Conservation (phyloP, 1,284 basidiomycete species). For the Ustilago cynodontis region DNA sequence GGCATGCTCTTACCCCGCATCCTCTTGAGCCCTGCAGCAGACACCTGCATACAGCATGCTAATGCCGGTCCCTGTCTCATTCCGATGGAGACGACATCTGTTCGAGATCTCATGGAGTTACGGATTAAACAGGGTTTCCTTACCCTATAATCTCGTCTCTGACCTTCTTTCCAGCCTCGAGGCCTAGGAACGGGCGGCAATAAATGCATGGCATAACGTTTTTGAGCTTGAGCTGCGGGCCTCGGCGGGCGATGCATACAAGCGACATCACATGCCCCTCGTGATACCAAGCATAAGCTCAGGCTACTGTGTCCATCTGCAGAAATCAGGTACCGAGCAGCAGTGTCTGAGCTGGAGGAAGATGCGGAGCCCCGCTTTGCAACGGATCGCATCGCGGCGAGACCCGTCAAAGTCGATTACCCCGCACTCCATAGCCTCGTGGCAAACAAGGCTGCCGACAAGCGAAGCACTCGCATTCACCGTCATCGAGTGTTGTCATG, state of each 20-base stretch:
- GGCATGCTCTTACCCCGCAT: conserved; percentile 1
- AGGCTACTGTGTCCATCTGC: background rate
- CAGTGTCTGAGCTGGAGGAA: background rate
- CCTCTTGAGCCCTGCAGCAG: background rate
- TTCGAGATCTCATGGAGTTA: background rate
- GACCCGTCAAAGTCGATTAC: background rate
- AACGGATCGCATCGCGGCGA: background rate
- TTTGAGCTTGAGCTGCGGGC: background rate
- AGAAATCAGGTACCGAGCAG: conserved; percentile 1
- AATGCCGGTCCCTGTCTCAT: conserved; percentile 11
- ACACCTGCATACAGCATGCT: background rate
- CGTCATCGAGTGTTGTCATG: background rate
- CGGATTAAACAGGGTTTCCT: conserved; percentile 18
- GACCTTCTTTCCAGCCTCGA: too few relatives aligned
- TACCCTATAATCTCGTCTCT: background rate
- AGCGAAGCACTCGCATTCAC: background rate
- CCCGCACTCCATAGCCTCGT: background rate
- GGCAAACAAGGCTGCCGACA: background rate
- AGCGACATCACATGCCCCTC: conserved; percentile 2
- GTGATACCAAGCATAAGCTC: background rate
- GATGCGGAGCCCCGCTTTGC: background rate
- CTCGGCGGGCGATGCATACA: conserved; percentile 5
- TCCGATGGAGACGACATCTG: background rate
- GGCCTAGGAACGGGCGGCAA: background rate
- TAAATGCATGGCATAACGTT: background rate